Conservation (phyloP, 2,329 filamentous ascomycete genomes). For the Alternaria tenuissima region DNA sequence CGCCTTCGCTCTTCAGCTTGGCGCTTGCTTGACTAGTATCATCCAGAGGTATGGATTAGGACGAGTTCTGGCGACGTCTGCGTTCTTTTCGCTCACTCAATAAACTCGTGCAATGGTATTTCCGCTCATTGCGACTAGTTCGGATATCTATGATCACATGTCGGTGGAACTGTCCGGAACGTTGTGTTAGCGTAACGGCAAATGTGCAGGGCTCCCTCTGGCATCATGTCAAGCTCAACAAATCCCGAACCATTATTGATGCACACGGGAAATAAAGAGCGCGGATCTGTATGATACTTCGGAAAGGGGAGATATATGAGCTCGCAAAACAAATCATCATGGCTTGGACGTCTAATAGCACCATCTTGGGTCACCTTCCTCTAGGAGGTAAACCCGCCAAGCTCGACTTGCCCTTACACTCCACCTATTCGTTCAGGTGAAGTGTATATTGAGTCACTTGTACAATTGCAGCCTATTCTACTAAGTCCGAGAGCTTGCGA, state of each 20-base stretch:
- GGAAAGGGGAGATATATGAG: neutral
- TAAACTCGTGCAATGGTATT: neutral
- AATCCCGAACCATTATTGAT: neutral
- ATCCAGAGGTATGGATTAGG: neutral
- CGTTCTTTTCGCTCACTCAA: neutral
- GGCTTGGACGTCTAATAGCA: neutral
- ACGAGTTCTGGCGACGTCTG: neutral
- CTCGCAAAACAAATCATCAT: neutral
- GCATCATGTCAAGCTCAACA: constrained; percentile 2
- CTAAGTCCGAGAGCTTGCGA: neutral
- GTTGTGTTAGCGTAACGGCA: constrained; percentile 5
- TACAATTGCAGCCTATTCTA: neutral
- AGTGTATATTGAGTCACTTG: neutral
- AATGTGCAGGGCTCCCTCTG: neutral
- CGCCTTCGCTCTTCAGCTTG: neutral
- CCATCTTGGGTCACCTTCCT: neutral
- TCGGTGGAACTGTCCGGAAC: neutral
- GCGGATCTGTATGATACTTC: neutral
- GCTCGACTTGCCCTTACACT: neutral
- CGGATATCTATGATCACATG: neutral
- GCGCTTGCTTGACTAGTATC: neutral
- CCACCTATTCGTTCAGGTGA: neutral
- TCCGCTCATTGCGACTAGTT: neutral
- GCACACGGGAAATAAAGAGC: neutral
- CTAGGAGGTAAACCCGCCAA: neutral